These are phyloP conservation scores for Ceratobasidium sp. DNA, from an alignment of 1,284 basidiomycete species.

Conservation along the genomic window DNA sequence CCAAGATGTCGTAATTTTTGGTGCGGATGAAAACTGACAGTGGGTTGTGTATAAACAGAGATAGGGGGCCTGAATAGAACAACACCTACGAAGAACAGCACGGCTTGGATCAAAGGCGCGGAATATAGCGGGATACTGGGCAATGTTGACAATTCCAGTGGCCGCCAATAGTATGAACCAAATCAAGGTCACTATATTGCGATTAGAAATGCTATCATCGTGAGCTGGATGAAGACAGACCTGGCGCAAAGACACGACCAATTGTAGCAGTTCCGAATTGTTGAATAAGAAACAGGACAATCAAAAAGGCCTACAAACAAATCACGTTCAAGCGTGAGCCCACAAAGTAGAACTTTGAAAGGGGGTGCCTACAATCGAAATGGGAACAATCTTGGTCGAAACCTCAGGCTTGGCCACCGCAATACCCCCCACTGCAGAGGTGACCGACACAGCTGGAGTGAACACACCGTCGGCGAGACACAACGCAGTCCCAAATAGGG, in stretches of 20 bases:
- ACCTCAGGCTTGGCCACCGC: constrained; percentile 63
- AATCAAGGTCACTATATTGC: constrained; percentile 56
- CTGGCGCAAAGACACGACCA: constrained; percentile 60
- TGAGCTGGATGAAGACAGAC: constrained; percentile 46
- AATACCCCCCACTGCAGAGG: constrained; percentile 69
- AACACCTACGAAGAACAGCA: constrained; percentile 60
- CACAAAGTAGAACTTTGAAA: not conserved
- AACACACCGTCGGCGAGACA: constrained; percentile 44
- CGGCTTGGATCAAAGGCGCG: constrained; percentile 71
- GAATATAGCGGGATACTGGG: constrained; percentile 62
- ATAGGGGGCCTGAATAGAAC: not conserved
- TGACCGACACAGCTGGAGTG: constrained; percentile 71
- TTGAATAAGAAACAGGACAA: constrained; percentile 65
- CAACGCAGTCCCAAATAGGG: constrained; percentile 52
- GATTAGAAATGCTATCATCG: not conserved
- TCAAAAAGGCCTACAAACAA: constrained; percentile 61
- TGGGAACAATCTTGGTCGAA: constrained; percentile 56
- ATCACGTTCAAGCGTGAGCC: constrained; percentile 5
- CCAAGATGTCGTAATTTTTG: constrained; percentile 62
- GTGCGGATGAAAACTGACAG: constrained; percentile 67
- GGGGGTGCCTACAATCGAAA: constrained; percentile 60
- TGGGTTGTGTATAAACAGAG: not conserved
- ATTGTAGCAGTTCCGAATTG: constrained; percentile 64
- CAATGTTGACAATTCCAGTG: constrained; percentile 67
- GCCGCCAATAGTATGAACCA: constrained; percentile 62